Conservation (phyloP, 2,329 filamentous ascomycete species). For the Phialophora macrospora region DNA sequence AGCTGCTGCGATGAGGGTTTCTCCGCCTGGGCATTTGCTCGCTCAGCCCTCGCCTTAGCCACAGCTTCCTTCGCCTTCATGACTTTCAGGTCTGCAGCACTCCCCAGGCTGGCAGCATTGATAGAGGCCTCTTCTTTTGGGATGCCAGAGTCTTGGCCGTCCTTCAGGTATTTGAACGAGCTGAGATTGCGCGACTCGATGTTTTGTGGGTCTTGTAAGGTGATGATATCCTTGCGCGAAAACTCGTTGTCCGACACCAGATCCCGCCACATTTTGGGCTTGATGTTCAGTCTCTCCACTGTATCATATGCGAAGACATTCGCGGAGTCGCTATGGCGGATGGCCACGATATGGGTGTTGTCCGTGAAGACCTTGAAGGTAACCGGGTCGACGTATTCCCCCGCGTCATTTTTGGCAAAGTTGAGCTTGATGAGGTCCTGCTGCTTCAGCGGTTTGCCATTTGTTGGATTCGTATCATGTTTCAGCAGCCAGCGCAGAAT, state of each 20-base stretch:
- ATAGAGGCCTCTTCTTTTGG: conserved; percentile 76
- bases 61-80: conserved; percentile 90
- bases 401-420: conserved; percentile 88
- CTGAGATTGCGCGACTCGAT: conserved; percentile 79
- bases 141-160: conserved; percentile 70
- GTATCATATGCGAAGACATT: conserved; percentile 98
- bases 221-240: conserved; percentile 88
- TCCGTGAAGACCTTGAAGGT: conserved; percentile 98
- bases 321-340: conserved; percentile 77
- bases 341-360: conserved; percentile 93
- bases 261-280: conserved; percentile 94
- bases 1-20: conserved; percentile 18
- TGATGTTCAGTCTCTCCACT: conserved; percentile 91
- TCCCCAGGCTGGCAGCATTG: conserved; percentile 79
- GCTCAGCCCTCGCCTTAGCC: conserved; percentile 81
- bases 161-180: conserved; percentile 85
- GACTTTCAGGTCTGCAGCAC: conserved; percentile 70
- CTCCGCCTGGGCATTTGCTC: conserved; percentile 50
- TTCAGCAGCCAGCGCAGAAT: conserved; percentile 94
- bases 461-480: conserved; percentile 88
- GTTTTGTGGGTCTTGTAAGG: conserved; percentile 93
- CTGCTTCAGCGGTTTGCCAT: conserved; percentile 76
- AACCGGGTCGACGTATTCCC: conserved; percentile 92
- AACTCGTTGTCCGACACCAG: conserved; percentile 87
- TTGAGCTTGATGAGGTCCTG: conserved; percentile 88